Conservation (phyloP, 768 basidiomycete genomes). For the Mrakia frigida region DNA sequence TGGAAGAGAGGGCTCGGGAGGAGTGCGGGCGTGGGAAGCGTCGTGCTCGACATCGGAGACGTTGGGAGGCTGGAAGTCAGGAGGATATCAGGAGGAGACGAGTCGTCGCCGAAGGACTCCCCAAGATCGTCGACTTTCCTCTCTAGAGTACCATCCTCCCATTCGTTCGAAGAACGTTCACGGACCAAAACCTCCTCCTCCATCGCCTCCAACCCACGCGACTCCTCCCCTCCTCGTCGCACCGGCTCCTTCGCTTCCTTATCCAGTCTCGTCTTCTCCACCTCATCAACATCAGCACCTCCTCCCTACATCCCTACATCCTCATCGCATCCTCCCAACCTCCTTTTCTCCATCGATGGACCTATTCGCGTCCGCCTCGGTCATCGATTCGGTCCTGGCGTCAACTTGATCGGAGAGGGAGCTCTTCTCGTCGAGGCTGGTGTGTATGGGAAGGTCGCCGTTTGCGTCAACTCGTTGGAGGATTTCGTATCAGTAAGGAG, state of each 20-base stretch:
- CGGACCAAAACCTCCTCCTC: background rate
- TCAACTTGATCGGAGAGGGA: conserved; percentile 4
- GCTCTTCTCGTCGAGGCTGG: conserved; percentile 9
- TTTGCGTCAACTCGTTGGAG: conserved; percentile 15
- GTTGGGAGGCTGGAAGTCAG: conserved; percentile 3
- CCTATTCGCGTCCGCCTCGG: conserved; percentile 18
- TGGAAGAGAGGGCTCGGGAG: conserved; percentile 19
- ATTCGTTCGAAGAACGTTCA: background rate
- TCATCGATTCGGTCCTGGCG: conserved; percentile 18
- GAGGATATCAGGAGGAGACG: background rate
- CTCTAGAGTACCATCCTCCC: background rate
- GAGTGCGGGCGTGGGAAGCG: background rate
- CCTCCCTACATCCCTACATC: background rate
- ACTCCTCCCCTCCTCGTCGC: conserved; percentile 1
- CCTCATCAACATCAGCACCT: background rate
- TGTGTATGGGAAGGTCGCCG: background rate
- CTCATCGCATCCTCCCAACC: background rate
- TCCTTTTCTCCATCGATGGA: conserved; percentile 8
- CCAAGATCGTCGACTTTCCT: background rate
- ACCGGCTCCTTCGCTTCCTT: conserved; percentile 22
- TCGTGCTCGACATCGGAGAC: conserved; percentile 4
- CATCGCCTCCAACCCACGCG: background rate
- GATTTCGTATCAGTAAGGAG: background rate
- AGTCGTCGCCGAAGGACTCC: background rate
- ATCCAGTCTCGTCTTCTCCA: conserved; percentile 2